phyloP scores from a whole-genome alignment of 805 yeast species.

The Blastobotrys attinorum region DNA sequence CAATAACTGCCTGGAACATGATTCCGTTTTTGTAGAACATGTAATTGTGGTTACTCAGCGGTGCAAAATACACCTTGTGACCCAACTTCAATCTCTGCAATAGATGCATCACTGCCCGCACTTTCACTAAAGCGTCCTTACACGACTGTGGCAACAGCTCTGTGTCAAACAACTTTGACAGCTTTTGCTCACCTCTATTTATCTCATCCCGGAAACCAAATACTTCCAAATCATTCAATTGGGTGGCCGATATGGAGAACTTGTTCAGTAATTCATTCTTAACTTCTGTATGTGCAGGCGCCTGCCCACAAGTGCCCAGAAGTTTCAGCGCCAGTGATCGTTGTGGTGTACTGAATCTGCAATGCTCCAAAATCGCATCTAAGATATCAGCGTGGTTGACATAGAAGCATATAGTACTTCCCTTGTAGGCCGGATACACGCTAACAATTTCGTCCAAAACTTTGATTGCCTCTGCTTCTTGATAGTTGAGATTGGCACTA shows the following conservation, averaged over 20 bases:
- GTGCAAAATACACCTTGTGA: constrained; percentile 56
- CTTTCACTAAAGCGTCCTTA: constrained; percentile 53
- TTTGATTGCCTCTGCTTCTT: constrained; percentile 85
- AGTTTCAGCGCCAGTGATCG: constrained; percentile 58
- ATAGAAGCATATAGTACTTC: constrained; percentile 48
- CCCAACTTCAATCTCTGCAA: constrained; percentile 53
- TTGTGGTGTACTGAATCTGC: constrained; percentile 72
- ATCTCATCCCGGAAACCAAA: constrained; percentile 72
- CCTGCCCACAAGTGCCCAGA: constrained; percentile 70
- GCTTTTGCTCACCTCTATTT: constrained; percentile 50
- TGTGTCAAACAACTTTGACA: constrained; percentile 67
- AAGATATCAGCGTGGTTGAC: constrained; percentile 77
- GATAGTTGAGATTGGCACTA: constrained; percentile 39
- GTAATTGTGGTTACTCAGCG: constrained; percentile 76
- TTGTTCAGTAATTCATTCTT: constrained; percentile 50
- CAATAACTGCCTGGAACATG: constrained; percentile 81
- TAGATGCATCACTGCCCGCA: constrained; percentile 49
- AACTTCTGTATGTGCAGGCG: constrained; percentile 54
- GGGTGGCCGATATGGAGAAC: constrained; percentile 70
- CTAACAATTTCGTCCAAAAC: constrained; percentile 68
- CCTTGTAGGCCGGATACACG: constrained; percentile 58
- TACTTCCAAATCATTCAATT: constrained; percentile 68
- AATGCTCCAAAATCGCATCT: constrained; percentile 69
- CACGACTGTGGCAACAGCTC: constrained; percentile 55
- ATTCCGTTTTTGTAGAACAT: constrained; percentile 72